Percentiles rank a stretch among this genome's conserved stretches.
These are phyloP conservation scores for Termitomyces eurrhizus DNA, from an alignment of 768 basidiomycete genomes.

Conservation along the genomic window DNA sequence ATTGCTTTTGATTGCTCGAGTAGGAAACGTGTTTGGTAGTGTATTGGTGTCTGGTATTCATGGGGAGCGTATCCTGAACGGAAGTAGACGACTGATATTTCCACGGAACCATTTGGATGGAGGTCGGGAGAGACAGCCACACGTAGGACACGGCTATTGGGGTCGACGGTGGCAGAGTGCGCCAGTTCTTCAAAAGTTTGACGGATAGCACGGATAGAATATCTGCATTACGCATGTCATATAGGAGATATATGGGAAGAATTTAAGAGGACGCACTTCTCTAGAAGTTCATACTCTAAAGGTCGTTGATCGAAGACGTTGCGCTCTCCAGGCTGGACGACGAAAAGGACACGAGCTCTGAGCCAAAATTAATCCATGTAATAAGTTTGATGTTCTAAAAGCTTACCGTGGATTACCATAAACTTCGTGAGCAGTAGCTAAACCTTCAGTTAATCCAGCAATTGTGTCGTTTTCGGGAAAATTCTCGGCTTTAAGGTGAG, in stretches of 20 bases:
- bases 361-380: not conserved
- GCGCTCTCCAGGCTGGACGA: conserved; percentile 84
- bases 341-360: conserved; percentile 69
- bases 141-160: conserved; percentile 38
- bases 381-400: not conserved
- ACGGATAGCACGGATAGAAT: conserved; percentile 70
- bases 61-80: conserved; percentile 84
- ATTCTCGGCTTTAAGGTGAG: conserved; percentile 47
- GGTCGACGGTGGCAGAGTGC: conserved; percentile 50
- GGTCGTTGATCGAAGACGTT: conserved; percentile 94
- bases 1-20: conserved; percentile 83
- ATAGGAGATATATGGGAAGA: not conserved
- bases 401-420: conserved; percentile 57
- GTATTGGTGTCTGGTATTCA: conserved; percentile 64
- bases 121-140: conserved; percentile 33
- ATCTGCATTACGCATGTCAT: conserved; percentile 34
- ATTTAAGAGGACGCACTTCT: conserved; percentile 46
- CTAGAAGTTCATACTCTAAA: conserved; percentile 83
- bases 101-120: conserved; percentile 35
- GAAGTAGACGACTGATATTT: conserved; percentile 89
- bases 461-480: conserved; percentile 75
- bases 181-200: conserved; percentile 73
- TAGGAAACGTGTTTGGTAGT: conserved; percentile 71
- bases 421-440: conserved; percentile 76
- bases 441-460: conserved; percentile 64